Evolutionary conservation across 495 filamentous ascomycete genomes (phyloP), one percentile per base, ranked within the genome.

Genomic region (Bathelium albidoporum): DNA sequence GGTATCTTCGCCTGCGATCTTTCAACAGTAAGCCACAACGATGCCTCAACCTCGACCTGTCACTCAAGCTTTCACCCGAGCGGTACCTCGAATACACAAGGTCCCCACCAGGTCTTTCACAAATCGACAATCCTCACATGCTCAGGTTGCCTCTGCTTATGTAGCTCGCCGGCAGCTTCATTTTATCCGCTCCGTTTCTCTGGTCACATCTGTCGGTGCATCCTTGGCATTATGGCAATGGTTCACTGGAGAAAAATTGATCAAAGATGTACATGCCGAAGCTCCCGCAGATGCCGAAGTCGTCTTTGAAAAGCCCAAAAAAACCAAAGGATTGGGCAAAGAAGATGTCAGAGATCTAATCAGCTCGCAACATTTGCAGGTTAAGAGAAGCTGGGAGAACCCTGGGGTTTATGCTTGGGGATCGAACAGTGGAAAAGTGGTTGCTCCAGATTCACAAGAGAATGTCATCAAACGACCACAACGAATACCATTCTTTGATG

Each of bases 361-460:
- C 22, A 87, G 87, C 68, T 85, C 84, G 11, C 85, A 91, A 68
- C 89, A 92, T 72, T 77, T 91, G 20, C 89, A 96, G 75, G 88
- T 93, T 43, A 91, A 90, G 78, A 85, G 82, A 69, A 95, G 89
- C 71, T 87, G 89, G 83, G 90, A 91, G 74, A 86, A 89, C 61
- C 93, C 94, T 2, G 94, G 89, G 0, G 87, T 97, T 1, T 96
- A 95, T 76, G 84, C 86, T 31, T 98, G 94, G 93, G 94, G 94
- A 18, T 88, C 87, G 1, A 98, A 98, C 70, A 80, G 76, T n/a
- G 89, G 92, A 43, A 78, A 80, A 61, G 93, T 97, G 2, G 89
- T 86, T 31, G 93, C 90, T 31, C 91, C 93, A 1, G 89, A 88
- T 64, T 64, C 63, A 36, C 80, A 87, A 44, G 90, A 96, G 55